Percentiles rank a stretch among this genome's conserved stretches.
Conservation (phyloP, 768 basidiomycete genomes). For the Amanita polypyramis region DNA sequence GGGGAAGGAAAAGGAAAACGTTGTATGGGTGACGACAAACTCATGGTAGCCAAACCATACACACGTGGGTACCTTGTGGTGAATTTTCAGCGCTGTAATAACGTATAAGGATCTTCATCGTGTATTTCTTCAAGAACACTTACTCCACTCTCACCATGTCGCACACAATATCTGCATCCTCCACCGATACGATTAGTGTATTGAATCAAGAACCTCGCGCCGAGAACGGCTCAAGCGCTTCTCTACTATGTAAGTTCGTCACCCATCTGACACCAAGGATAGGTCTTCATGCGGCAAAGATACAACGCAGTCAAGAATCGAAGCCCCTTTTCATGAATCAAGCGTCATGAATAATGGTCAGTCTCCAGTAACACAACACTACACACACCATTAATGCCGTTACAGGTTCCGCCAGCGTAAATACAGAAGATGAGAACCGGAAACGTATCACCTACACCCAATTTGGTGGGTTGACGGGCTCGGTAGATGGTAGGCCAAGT, state of each 20-base stretch:
- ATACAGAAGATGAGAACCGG: neutral
- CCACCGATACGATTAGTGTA: no score
- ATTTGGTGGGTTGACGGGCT: no score
- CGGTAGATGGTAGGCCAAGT: neutral
- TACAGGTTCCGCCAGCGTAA: no score
- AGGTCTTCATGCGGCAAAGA: neutral
- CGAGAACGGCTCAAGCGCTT: neutral
- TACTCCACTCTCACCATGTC: neutral
- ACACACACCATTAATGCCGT: no score
- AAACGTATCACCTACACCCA: neutral
- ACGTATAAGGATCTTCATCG: no score
- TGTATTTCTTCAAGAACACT: no score
- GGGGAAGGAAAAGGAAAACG: no score
- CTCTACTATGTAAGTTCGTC: neutral
- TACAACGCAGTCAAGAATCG: neutral
- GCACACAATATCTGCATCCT: neutral
- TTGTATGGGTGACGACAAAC: no score
- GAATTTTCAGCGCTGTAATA: neutral
- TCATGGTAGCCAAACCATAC: neutral
- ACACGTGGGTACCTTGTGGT: neutral
- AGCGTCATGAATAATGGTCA: no score
- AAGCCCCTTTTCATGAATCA: no score
- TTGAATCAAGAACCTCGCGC: neutral
- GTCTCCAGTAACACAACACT: no score
- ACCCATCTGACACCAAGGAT: no score